These are phyloP conservation scores for Microstroma glucosiphilum DNA, from an alignment of 1,284 basidiomycete genomes.

Conservation along the genomic window DNA sequence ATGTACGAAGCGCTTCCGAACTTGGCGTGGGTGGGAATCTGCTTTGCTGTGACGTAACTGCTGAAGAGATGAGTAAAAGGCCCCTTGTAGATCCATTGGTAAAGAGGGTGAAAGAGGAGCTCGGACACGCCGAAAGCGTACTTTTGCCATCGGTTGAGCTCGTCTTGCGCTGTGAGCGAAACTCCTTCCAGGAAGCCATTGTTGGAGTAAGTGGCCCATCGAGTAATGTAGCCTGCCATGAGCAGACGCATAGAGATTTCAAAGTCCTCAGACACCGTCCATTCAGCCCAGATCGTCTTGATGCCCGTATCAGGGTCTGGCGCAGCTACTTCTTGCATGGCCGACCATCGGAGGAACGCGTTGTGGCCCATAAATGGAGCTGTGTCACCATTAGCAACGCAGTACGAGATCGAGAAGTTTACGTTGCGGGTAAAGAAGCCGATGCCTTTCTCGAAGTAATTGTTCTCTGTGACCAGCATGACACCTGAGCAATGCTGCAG, in stretches of 20 bases:
- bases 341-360: slow-evolving; percentile 76
- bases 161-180: slow-evolving; percentile 67
- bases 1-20: slow-evolving; percentile 65
- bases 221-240: slow-evolving; percentile 60
- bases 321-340: slow-evolving; percentile 71
- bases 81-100: slow-evolving; percentile 65
- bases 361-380: slow-evolving; percentile 82
- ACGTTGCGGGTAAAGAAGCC: slow-evolving; percentile 60
- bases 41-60: slow-evolving; percentile 66
- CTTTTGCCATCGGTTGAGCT: slow-evolving; percentile 78
- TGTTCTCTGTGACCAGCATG: slow-evolving; percentile 70
- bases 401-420: slow-evolving; percentile 50
- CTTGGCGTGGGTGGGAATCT: slow-evolving; percentile 62
- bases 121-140: slow-evolving; percentile 66
- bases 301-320: slow-evolving; percentile 62
- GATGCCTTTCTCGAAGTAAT: slow-evolving; percentile 80
- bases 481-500: slow-evolving; percentile 79
- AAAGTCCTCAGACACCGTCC: slow-evolving; percentile 77
- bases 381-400: slow-evolving; percentile 48
- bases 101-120: slow-evolving; percentile 51
- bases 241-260: slow-evolving; percentile 61
- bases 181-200: slow-evolving; percentile 80
- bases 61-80: slow-evolving; percentile 72
- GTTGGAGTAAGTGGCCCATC: slow-evolving; percentile 76
- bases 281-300: slow-evolving; percentile 71